Percentiles rank a stretch among this genome's conserved stretches.
Evolutionary conservation across 257 asterid species (phyloP).

Genomic region (Dorcoceras hygrometricum): DNA sequence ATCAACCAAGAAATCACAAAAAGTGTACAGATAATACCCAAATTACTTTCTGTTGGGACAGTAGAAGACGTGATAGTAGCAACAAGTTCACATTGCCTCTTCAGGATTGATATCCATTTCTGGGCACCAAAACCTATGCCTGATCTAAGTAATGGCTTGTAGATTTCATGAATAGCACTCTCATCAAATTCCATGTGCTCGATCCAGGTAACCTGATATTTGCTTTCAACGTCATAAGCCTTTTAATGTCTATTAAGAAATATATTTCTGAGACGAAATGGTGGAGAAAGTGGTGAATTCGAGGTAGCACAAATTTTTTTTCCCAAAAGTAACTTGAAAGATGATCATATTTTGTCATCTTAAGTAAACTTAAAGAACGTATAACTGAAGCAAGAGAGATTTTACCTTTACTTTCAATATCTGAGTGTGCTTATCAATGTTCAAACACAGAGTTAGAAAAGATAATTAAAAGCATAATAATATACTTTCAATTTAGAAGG

Average conservation of each 20-base stretch:
- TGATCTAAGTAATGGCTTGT: slow-evolving; percentile 61
- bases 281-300: not conserved
- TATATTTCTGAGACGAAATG: not conserved
- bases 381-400: not conserved
- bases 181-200: slow-evolving; percentile 78
- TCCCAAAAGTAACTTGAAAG: not conserved
- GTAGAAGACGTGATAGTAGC: slow-evolving; percentile 44
- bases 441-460: not conserved
- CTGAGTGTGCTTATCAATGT: not conserved
- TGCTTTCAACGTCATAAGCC: not conserved
- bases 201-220: slow-evolving; percentile 75
- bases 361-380: not conserved
- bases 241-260: not conserved
- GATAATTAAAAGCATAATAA: not conserved
- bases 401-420: not conserved
- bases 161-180: slow-evolving; percentile 46
- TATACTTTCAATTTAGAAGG: no score
- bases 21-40: slow-evolving; percentile 41
- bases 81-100: slow-evolving; percentile 58
- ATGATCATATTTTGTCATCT: not conserved
- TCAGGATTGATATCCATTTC: slow-evolving; percentile 69
- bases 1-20: not conserved
- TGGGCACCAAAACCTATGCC: slow-evolving; percentile 83
- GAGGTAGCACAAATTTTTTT: no score
- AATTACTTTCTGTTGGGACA: slow-evolving; percentile 38